Conservation (phyloP, 2,329 filamentous ascomycete species). For the Colletotrichum sp. region DNA sequence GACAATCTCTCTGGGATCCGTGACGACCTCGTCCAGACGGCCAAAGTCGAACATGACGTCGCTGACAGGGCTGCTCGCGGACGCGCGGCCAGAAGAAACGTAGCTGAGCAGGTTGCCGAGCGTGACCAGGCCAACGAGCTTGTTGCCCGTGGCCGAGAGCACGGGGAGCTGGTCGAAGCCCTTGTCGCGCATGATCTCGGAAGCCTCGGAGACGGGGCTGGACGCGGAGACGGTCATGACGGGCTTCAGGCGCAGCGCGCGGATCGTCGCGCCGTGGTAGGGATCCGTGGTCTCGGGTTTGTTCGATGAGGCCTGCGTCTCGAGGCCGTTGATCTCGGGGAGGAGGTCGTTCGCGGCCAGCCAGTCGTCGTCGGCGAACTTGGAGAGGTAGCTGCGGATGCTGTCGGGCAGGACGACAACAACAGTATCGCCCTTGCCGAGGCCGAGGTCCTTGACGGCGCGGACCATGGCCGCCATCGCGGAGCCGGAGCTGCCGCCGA, state of each 20-base stretch:
- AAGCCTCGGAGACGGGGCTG: slow-evolving; percentile 81
- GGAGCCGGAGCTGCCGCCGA: slow-evolving; percentile 92
- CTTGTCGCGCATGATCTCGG: slow-evolving; percentile 98
- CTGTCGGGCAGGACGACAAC: slow-evolving; percentile 94
- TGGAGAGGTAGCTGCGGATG: slow-evolving; percentile 95
- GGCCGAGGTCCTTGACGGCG: slow-evolving; percentile 76
- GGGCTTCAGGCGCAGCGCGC: slow-evolving; percentile 86
- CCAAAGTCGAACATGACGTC: slow-evolving; percentile 98
- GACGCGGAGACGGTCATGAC: slow-evolving; percentile 81
- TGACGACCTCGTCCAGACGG: slow-evolving; percentile 85
- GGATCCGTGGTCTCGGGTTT: slow-evolving; percentile 61
- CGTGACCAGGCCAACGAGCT: slow-evolving; percentile 90
- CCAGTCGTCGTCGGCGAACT: slow-evolving; percentile 99
- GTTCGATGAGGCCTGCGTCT: slow-evolving; percentile 46
- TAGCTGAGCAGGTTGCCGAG: slow-evolving; percentile 93
- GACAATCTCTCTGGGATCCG: slow-evolving; percentile 76
- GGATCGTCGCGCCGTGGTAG: slow-evolving; percentile 80
- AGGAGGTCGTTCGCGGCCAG: slow-evolving; percentile 94
- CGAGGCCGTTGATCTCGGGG: slow-evolving; percentile 54
- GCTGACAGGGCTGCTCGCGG: slow-evolving; percentile 73
- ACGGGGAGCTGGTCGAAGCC: slow-evolving; percentile 98
- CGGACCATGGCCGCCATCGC: slow-evolving; percentile 83
- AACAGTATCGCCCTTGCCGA: slow-evolving; percentile 83
- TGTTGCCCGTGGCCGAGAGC: slow-evolving; percentile 68
- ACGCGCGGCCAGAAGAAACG: slow-evolving; percentile 83